Conservation (phyloP, 192 early-diverging fungal genomes). For the Piromyces sp. region DNA sequence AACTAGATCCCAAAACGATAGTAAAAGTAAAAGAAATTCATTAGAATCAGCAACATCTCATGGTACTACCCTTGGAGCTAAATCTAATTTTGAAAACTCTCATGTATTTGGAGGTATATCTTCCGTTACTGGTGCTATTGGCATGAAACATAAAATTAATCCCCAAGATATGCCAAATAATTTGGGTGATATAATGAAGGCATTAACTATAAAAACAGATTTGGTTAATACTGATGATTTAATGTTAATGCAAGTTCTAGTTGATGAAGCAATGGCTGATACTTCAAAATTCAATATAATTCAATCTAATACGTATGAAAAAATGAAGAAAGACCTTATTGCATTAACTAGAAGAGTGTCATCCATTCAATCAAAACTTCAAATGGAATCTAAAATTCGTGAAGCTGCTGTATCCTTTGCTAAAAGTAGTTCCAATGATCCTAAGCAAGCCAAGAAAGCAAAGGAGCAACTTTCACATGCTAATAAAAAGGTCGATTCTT, state of each 20-base stretch:
- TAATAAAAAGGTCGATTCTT: constrained; percentile 16
- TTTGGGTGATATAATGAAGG: neutral
- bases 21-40: neutral
- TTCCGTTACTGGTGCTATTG: neutral
- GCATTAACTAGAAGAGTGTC: constrained; percentile 5
- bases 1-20: neutral
- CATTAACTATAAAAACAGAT: neutral
- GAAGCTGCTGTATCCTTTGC: constrained; percentile 19
- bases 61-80: neutral
- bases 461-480: constrained; percentile 14
- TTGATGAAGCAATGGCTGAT: constrained; percentile 13
- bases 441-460: constrained; percentile 3
- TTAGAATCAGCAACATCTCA: neutral
- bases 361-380: constrained; percentile 17
- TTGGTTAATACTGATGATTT: neutral
- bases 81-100: neutral
- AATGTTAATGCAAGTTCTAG: constrained; percentile 10
- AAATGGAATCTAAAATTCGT: constrained; percentile 15
- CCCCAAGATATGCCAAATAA: neutral
- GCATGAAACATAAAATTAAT: neutral
- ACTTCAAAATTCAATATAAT: constrained; percentile 13
- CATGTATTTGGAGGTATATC: neutral
- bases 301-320: constrained; percentile 14
- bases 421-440: constrained; percentile 8
- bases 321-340: constrained; percentile 13